Evolutionary conservation across 192 early-diverging fungal species (phyloP), one percentile per base, ranked within the genome.

Genomic region (Coemansia sp.): DNA sequence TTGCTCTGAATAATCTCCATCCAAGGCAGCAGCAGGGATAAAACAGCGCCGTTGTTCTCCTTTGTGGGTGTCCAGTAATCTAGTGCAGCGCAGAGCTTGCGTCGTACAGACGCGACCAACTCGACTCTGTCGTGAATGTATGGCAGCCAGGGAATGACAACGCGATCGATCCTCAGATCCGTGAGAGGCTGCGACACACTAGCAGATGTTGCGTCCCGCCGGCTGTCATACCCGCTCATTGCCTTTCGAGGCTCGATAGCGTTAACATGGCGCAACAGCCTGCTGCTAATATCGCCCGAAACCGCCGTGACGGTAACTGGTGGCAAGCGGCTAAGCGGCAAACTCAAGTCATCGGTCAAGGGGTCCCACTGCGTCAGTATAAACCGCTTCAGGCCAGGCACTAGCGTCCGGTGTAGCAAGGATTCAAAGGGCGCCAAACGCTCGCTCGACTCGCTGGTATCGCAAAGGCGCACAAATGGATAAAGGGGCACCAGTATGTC

Each of bases 61-160:
- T 54, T 78, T 1, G 81, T 73, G 20, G 74, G 73, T 24, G 36
- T 24, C 81, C 81, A 84, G 47, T 41, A 20, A 34, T 78, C 74
- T n/a, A 84, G 63, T 11, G 65, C 74, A 15, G 68, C 54, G 65
- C 81, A 78, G 49, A 84, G 73, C 74, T 84, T 84, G 51, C 76
- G 76, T 1, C 76, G 76, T 10, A 84, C 69, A 29, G 46, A 55
- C 13, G 68, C 20, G n/a, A 78, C 47, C 29, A 84, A 68, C 65
- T 78, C 81, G 27, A n/a, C 38, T 33, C 51, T 51, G 15, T 78
- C 67, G 15, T 55, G 13, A 47, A 84, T 70, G 67, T 76, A 84
- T 4, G 81, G 81, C 47, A 84, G 65, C 81, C 81, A 84, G 4
- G 81, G 81, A 13, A 84, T 62, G 40, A 84, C 61, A 10, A 52